These are phyloP conservation scores for Exobasidium cylindrosporum DNA, from an alignment of 1,284 basidiomycete genomes.

Conservation along the genomic window DNA sequence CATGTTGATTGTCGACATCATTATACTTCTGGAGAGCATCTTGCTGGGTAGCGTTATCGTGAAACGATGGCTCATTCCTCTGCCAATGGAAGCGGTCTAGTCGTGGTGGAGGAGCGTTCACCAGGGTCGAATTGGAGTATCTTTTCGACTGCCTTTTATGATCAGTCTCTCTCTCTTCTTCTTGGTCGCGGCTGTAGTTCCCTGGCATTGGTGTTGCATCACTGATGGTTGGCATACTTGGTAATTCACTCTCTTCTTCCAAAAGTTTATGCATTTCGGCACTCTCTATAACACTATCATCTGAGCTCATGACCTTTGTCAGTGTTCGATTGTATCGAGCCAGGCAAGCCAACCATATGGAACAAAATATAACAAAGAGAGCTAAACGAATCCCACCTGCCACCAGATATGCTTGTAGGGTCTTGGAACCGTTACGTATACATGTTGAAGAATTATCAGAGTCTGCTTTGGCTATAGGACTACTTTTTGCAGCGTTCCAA, in stretches of 20 bases:
- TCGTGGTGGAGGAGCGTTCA: background rate
- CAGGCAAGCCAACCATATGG: slow-evolving; percentile 18
- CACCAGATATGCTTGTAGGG: slow-evolving; percentile 15
- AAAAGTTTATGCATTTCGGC: slow-evolving; percentile 22
- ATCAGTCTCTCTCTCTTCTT: background rate
- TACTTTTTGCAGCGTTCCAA: slow-evolving; percentile 17
- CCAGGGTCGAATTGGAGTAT: background rate
- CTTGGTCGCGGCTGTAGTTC: slow-evolving; percentile 7
- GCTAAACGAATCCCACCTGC: slow-evolving; percentile 19
- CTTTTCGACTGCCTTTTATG: background rate
- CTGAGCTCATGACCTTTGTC: background rate
- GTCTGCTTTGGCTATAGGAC: slow-evolving; percentile 7
- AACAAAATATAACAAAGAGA: slow-evolving; percentile 16
- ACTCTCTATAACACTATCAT: slow-evolving; percentile 15
- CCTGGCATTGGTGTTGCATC: background rate
- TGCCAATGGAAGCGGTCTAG: slow-evolving; percentile 12
- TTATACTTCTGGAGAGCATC: slow-evolving; percentile 3
- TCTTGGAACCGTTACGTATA: slow-evolving; percentile 3
- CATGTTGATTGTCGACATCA: slow-evolving; percentile 5
- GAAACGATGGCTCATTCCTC: background rate
- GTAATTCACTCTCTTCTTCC: slow-evolving; percentile 13
- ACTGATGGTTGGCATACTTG: background rate
- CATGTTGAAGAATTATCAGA: slow-evolving; percentile 1
- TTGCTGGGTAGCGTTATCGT: background rate
- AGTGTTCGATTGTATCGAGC: slow-evolving; percentile 19